A percentile compares a stretch with the other conserved stretches of the same genome.
Conservation (phyloP, 2,329 filamentous ascomycete species). For the Venturia aucupariae region DNA sequence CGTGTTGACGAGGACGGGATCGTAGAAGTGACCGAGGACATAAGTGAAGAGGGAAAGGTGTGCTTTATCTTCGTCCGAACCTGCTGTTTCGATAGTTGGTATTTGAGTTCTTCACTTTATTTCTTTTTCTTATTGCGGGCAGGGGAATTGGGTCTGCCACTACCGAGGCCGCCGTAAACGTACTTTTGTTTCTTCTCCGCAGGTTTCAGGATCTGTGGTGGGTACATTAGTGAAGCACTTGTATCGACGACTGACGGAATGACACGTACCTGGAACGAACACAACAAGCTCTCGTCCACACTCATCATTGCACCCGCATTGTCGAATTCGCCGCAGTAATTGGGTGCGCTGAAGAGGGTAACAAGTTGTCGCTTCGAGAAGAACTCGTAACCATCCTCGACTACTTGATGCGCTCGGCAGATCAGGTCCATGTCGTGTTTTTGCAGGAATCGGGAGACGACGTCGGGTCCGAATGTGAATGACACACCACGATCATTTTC, state of each 20-base stretch:
- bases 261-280: conserved; percentile 81
- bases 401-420: conserved; percentile 95
- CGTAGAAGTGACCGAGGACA: conserved; percentile 7
- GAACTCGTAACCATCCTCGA: conserved; percentile 99
- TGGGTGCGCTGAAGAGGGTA: conserved; percentile 94
- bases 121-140: conserved; percentile 42
- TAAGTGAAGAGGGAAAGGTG: conserved; percentile 11
- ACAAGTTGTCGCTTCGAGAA: conserved; percentile 98
- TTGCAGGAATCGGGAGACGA: conserved; percentile 93
- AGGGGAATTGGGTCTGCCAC: conserved; percentile 60
- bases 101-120: conserved; percentile 22
- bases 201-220: conserved; percentile 81
- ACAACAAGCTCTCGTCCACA: conserved; percentile 94
- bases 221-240: conserved; percentile 13
- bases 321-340: conserved; percentile 99
- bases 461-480: conserved; percentile 96
- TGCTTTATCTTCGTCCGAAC: conserved; percentile 17
- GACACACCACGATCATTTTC: conserved; percentile 98
- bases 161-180: conserved; percentile 66
- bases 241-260: neutral
- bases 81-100: conserved; percentile 43
- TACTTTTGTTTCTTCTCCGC: conserved; percentile 99
- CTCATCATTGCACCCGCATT: conserved; percentile 99
- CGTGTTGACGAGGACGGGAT: neutral
- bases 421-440: conserved; percentile 99